These are phyloP conservation scores for Paraphaeosphaeria minitans DNA, from an alignment of 2,329 filamentous ascomycete species.

Conservation along the genomic window DNA sequence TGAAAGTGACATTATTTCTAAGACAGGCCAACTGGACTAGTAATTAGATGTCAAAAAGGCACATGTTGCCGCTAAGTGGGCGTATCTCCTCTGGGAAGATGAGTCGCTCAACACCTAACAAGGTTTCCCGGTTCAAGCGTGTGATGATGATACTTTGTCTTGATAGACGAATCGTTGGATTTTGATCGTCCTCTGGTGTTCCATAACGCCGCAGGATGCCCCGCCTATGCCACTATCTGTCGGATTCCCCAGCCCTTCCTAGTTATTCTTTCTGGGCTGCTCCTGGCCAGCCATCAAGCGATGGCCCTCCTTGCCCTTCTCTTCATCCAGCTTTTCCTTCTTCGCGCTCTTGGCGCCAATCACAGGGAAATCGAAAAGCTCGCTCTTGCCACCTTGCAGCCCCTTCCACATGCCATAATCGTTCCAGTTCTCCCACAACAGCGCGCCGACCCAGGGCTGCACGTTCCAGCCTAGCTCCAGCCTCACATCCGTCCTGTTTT, in stretches of 20 bases:
- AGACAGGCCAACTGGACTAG: background rate
- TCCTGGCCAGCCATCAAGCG: constrained; percentile 48
- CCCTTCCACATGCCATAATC: constrained; percentile 67
- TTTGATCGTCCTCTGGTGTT: background rate
- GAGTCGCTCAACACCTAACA: no score
- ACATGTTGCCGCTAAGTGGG: no score
- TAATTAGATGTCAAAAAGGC: background rate
- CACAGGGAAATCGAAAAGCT: constrained; percentile 67
- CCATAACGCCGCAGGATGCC: background rate
- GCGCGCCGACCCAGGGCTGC: constrained; percentile 90
- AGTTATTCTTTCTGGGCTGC: constrained; percentile 25
- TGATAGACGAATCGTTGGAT: background rate
- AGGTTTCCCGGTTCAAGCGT: no score
- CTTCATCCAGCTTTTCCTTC: constrained; percentile 54
- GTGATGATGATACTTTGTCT: background rate
- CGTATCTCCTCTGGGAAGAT: no score
- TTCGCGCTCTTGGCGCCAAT: constrained; percentile 68
- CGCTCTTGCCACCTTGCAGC: constrained; percentile 67
- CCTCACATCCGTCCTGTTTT: constrained; percentile 72
- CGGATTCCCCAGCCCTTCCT: background rate
- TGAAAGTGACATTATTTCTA: no score
- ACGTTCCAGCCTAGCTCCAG: constrained; percentile 92
- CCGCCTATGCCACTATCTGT: background rate
- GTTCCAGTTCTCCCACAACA: constrained; percentile 72
- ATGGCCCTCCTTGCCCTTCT: constrained; percentile 56